Evolutionary conservation across 2,329 filamentous ascomycete species (phyloP), one percentile per base, ranked within the genome.

Genomic region (Arthrobotrys sphaeroides): DNA sequence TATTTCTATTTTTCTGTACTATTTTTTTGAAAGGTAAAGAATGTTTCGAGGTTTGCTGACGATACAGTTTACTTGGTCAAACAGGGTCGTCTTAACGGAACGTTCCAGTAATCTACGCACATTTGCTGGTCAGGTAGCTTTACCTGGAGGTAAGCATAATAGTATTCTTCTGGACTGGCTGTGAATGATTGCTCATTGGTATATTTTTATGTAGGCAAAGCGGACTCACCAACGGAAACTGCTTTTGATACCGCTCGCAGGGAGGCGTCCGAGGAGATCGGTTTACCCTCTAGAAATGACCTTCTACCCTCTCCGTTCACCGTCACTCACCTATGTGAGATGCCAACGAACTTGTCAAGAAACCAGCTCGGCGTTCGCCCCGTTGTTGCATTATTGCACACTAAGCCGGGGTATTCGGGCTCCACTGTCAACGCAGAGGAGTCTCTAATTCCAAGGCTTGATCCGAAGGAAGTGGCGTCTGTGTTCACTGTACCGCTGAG

Each of bases 181-280:
- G 7, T 13, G 33, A 31, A 49, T 10, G 22, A 18, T 49, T 12
- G 13, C 26, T 28, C 49, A 64, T 26, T 2, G 24, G 9, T 22
- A 31, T 20, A 24, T 16, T 45, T 16, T 20, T 20, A 16, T 49
- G 20, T 24, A 55, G 51, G 51, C 51, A 88, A 87, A 82, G 85
- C 88, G 62, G 88, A 89, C 77, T 82, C 83, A 0, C 79, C 85
- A 7, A 73, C 81, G 6, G 88, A 90, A 81, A 86, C 85, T 0
- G 83, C 85, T 83, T 92, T 92, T 82, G 87, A 94, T 80, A 96
- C 94, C 60, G 93, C 94, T 6, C 89, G 94, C 20, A 89, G 94
- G 77, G 94, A 98, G 85, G 94, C 94, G 0, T 91, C 88, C 82
- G 94, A 98, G 82, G 94, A 98, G 82, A 97, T 98, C 78, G 94